Evolutionary conservation across 306 rosid genomes (phyloP).

Genomic region (Quercus engelmannii): DNA sequence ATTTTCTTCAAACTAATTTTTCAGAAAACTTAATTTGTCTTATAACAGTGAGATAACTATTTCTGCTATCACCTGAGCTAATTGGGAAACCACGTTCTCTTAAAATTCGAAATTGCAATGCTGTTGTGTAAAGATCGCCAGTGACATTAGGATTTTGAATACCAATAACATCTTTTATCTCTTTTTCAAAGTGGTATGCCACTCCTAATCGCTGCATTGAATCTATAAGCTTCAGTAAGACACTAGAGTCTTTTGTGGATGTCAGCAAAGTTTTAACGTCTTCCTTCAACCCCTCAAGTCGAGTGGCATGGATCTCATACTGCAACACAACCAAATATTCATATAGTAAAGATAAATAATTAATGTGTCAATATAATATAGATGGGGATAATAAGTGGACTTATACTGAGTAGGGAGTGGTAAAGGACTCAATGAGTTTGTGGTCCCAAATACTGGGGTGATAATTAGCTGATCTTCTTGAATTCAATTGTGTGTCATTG

Average conservation of each 20-base stretch:
- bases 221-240: not conserved
- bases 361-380: too few species aligned
- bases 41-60: not conserved
- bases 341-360: too few species aligned
- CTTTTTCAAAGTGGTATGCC: conserved; percentile 27
- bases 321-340: not conserved
- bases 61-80: conserved; percentile 1
- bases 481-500: not conserved
- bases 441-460: not conserved
- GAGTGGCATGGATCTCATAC: conserved; percentile 10
- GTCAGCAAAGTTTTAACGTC: not conserved
- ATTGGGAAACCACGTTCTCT: conserved; percentile 20
- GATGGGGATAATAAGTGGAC: too few species aligned
- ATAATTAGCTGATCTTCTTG: not conserved
- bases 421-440: conserved; percentile 10
- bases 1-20: too few species aligned
- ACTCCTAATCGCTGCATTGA: conserved; percentile 19
- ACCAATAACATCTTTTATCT: not conserved
- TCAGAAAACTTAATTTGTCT: too few species aligned
- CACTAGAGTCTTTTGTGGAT: not conserved
- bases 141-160: not conserved
- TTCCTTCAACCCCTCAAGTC: conserved; percentile 13
- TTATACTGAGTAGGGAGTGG: not conserved
- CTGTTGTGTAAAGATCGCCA: not conserved
- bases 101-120: conserved; percentile 11